Evolutionary conservation across 2,329 filamentous ascomycete species (phyloP).

Genomic region (Colletotrichum aenigma): DNA sequence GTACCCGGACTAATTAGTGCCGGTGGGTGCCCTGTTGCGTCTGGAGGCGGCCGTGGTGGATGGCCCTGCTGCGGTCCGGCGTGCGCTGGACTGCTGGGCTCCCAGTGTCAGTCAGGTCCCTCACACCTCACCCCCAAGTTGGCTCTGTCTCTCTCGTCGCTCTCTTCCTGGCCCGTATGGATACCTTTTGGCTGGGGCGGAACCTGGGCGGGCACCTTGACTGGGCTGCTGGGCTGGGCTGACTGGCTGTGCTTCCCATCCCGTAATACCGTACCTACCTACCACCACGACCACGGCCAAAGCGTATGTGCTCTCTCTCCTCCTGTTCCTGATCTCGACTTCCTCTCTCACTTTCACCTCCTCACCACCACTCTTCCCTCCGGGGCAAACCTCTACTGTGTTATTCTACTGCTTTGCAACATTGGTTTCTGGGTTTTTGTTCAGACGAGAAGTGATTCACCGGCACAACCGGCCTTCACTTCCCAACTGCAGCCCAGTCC

Average conservation of each 20-base stretch:
- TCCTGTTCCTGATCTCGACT: slow-evolving; percentile 9
- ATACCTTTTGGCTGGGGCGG: not conserved
- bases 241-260: slow-evolving; percentile 9
- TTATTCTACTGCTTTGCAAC: not conserved
- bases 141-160: not conserved
- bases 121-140: not conserved
- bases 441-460: not conserved
- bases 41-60: not conserved
- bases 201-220: not conserved
- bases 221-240: not conserved
- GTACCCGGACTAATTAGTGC: slow-evolving; percentile 12
- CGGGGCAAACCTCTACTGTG: not conserved
- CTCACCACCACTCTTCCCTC: not conserved
- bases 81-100: slow-evolving; percentile 1
- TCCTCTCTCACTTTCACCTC: slow-evolving; percentile 10
- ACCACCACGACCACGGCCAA: not conserved
- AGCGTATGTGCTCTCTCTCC: not conserved
- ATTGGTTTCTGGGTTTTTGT: not conserved
- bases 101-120: not conserved
- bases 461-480: not conserved
- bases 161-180: not conserved
- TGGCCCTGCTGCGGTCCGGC: slow-evolving; percentile 18
- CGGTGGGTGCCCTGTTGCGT: slow-evolving; percentile 5
- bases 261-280: not conserved
- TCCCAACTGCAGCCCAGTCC: slow-evolving; percentile 1